These are phyloP conservation scores for Xylariaceae sp. DNA, from an alignment of 2,329 filamentous ascomycete species.

Conservation along the genomic window DNA sequence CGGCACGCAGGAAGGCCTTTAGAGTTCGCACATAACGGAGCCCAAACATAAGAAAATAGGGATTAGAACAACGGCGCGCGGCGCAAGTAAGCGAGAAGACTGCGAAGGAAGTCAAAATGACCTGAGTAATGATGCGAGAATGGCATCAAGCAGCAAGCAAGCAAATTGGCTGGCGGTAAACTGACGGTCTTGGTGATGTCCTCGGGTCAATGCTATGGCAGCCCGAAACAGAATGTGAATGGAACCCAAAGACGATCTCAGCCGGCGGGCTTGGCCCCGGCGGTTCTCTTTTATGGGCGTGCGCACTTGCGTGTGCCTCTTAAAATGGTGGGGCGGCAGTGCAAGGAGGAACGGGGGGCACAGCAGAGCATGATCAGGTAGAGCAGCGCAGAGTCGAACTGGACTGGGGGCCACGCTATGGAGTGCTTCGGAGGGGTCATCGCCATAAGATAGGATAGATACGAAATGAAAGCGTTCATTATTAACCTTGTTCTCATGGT, in stretches of 20 bases:
- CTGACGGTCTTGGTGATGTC: constrained; percentile 9
- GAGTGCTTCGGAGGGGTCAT: constrained; percentile 16
- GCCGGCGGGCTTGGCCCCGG: constrained; percentile 19
- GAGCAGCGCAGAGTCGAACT: not conserved
- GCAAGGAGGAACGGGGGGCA: not conserved
- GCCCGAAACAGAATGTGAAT: constrained; percentile 23
- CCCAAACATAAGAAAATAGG: constrained; percentile 3
- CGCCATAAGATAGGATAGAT: not conserved
- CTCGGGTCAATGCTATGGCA: constrained; percentile 23
- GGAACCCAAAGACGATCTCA: constrained; percentile 15
- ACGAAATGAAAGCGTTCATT: not conserved
- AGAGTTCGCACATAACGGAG: constrained; percentile 5
- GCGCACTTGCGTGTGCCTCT: constrained; percentile 2
- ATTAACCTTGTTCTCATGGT: constrained; percentile 18
- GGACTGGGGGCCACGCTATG: constrained; percentile 5
- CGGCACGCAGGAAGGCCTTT: constrained; percentile 2
- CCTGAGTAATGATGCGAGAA: not conserved
- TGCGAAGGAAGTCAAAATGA: not conserved
- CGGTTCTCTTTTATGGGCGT: constrained; percentile 14
- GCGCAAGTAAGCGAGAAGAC: constrained; percentile 15
- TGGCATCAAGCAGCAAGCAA: not conserved
- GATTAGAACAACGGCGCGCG: constrained; percentile 11
- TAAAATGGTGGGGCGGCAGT: constrained; percentile 16
- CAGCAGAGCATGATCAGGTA: not conserved
- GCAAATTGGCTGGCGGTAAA: constrained; percentile 19